phyloP scores from a whole-genome alignment of 129 eudicot species.

The Flaveria robusta region DNA sequence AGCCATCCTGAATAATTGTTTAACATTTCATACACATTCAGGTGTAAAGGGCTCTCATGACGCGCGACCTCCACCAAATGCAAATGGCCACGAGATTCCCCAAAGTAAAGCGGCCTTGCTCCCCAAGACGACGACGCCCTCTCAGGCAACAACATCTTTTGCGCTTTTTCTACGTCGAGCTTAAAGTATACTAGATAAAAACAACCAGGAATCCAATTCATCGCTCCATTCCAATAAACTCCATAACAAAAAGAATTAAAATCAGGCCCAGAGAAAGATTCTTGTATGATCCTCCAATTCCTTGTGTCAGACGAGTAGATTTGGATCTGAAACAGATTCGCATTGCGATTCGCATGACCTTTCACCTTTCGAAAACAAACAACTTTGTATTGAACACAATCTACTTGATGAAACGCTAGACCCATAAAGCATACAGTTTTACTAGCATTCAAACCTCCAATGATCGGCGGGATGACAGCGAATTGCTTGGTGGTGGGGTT shows the following conservation, averaged over 20 bases:
- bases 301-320: constrained; percentile 36
- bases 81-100: constrained; percentile 48
- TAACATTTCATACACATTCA: constrained; percentile 42
- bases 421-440: constrained; percentile 21
- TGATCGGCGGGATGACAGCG: constrained; percentile 16
- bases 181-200: constrained; percentile 21
- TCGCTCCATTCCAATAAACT: constrained; percentile 31
- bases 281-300: constrained; percentile 25
- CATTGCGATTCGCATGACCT: neutral
- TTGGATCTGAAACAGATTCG: constrained; percentile 28
- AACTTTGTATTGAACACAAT: constrained; percentile 19
- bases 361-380: constrained; percentile 6
- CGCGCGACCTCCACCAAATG: constrained; percentile 30
- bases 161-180: constrained; percentile 24
- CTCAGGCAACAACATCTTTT: constrained; percentile 22
- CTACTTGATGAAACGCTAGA: constrained; percentile 20
- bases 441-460: constrained; percentile 16
- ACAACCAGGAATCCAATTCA: constrained; percentile 31
- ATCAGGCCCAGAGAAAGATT: constrained; percentile 19
- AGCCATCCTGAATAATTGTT: constrained; percentile 28
- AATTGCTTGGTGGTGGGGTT: constrained; percentile 33
- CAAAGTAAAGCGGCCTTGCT: constrained; percentile 27
- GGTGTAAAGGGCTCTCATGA: neutral
- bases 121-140: neutral
- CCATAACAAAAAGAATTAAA: neutral